A percentile compares a stretch with the other conserved stretches of the same genome.
These are phyloP conservation scores for Aspergillus panamensis DNA, from an alignment of 495 filamentous ascomycete genomes.

Conservation along the genomic window DNA sequence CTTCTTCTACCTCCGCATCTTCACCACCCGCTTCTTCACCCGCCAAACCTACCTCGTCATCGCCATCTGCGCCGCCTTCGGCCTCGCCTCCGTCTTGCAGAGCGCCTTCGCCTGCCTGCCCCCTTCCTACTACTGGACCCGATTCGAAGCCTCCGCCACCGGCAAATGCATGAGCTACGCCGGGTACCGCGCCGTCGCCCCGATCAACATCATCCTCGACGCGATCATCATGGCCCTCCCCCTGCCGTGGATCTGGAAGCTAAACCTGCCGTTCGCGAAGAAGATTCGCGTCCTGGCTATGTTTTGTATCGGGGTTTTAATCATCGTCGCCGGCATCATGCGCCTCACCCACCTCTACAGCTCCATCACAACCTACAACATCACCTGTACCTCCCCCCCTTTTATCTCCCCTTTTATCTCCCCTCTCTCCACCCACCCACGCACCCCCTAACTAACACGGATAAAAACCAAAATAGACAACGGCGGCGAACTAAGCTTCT, in stretches of 20 bases:
- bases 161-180: not conserved
- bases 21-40: not conserved
- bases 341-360: conserved; percentile 4
- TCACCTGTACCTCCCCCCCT: conserved; percentile 1
- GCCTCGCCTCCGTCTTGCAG: not conserved
- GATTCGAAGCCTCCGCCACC: not conserved
- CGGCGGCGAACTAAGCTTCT: not conserved
- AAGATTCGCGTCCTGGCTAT: not conserved
- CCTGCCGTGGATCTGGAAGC: not conserved
- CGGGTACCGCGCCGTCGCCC: not conserved
- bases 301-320: not conserved
- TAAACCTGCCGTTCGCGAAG: conserved; percentile 4
- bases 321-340: conserved; percentile 3
- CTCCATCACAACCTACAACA: not conserved
- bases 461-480: not conserved
- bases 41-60: not conserved
- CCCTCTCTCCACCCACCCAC: not conserved
- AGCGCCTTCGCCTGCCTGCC: conserved; percentile 3
- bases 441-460: not conserved
- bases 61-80: not conserved
- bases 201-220: conserved; percentile 5
- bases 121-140: conserved; percentile 2
- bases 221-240: not conserved
- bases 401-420: too few species aligned
- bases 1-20: conserved; percentile 9